phyloP scores from a whole-genome alignment of 2,329 filamentous ascomycete genomes.

The Fusarium tupiense region DNA sequence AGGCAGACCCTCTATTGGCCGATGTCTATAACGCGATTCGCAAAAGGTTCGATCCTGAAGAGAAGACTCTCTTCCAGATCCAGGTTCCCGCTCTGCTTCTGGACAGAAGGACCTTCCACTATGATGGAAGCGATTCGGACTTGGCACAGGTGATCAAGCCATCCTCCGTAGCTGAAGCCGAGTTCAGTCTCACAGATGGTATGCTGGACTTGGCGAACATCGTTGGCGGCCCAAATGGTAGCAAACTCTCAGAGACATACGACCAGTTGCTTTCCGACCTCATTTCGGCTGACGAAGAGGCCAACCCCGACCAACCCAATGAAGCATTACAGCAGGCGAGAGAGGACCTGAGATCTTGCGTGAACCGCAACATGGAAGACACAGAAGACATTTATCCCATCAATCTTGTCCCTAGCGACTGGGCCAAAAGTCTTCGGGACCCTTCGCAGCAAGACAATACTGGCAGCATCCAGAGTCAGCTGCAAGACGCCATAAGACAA shows the following conservation, averaged over 20 bases:
- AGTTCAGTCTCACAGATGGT: background rate
- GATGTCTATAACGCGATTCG: background rate
- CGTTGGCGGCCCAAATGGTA: background rate
- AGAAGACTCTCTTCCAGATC: background rate
- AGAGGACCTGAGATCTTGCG: background rate
- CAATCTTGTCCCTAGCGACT: background rate
- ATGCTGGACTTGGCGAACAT: background rate
- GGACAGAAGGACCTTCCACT: too few species aligned
- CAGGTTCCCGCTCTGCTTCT: too few species aligned
- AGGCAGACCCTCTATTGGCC: background rate
- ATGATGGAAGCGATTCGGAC: background rate
- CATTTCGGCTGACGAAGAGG: background rate
- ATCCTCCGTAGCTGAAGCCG: background rate
- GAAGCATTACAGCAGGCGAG: background rate
- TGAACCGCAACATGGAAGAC: background rate
- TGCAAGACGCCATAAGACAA: background rate
- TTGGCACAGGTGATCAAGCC: background rate
- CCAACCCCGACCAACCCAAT: background rate
- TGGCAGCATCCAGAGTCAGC: background rate
- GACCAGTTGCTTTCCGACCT: background rate
- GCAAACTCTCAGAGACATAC: background rate
- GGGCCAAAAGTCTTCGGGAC: background rate
- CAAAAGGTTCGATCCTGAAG: fast-evolving
- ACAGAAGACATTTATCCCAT: background rate
- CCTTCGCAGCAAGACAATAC: background rate